These are phyloP conservation scores for Pulveroboletus sp. DNA, from an alignment of 768 basidiomycete genomes.

Conservation along the genomic window DNA sequence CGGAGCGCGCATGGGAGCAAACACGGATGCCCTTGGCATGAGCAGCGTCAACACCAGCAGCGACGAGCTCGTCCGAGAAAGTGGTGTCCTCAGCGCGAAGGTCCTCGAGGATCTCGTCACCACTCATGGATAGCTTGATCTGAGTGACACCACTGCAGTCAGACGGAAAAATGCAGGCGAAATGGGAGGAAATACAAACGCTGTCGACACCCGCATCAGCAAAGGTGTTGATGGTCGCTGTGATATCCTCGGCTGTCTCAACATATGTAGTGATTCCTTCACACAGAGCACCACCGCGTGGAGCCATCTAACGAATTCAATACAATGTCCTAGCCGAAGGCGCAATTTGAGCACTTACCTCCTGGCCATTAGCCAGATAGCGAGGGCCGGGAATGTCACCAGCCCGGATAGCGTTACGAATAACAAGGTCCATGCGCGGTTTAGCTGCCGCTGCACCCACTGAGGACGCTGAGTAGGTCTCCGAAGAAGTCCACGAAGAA, in stretches of 20 bases:
- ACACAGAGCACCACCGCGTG: constrained; percentile 27
- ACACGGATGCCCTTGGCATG: constrained; percentile 34
- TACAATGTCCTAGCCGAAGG: no score
- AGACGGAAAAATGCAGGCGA: not conserved
- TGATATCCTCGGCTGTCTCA: constrained; percentile 29
- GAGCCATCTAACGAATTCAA: constrained; percentile 25
- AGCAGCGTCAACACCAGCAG: constrained; percentile 33
- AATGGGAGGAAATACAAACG: constrained; percentile 7
- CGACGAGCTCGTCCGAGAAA: constrained; percentile 32
- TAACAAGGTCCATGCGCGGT: constrained; percentile 29
- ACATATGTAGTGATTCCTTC: constrained; percentile 32
- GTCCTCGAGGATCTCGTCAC: constrained; percentile 33
- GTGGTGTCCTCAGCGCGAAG: constrained; percentile 34
- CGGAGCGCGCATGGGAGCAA: constrained; percentile 36
- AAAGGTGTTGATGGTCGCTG: constrained; percentile 17
- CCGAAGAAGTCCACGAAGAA: not conserved
- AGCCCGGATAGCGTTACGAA: constrained; percentile 32
- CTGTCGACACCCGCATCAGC: constrained; percentile 23
- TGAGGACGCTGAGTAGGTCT: not conserved
- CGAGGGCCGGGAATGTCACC: constrained; percentile 35
- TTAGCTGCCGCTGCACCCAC: constrained; percentile 35
- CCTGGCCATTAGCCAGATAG: constrained; percentile 33
- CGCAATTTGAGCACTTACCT: constrained; percentile 17
- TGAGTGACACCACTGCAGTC: constrained; percentile 4
- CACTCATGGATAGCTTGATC: constrained; percentile 35